Evolutionary conservation across 257 asterid genomes (phyloP).

Genomic region (Jacaranda copaia): DNA sequence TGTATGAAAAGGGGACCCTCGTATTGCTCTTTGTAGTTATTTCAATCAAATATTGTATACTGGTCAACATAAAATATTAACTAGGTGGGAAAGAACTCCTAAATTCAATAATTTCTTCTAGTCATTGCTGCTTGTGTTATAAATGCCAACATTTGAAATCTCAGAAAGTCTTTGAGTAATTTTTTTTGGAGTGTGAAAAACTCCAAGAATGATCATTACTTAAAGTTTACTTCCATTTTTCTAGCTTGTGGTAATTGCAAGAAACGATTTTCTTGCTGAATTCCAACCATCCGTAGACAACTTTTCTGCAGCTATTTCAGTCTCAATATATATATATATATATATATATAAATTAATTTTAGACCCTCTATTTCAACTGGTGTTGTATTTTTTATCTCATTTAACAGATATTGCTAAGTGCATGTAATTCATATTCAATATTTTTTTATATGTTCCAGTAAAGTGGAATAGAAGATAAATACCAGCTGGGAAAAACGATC

Average conservation of each 20-base stretch:
- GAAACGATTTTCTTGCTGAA: slow-evolving; percentile 29
- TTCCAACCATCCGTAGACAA: slow-evolving; percentile 34
- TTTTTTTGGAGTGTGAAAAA: slow-evolving; percentile 24
- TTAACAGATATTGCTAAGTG: too few relatives aligned
- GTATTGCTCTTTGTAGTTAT: slow-evolving; percentile 18
- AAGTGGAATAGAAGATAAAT: too few relatives aligned
- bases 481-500: too few relatives aligned
- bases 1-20: slow-evolving; percentile 30
- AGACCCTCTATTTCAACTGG: too few relatives aligned
- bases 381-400: too few relatives aligned
- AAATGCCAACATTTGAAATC: slow-evolving; percentile 31
- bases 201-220: slow-evolving; percentile 31
- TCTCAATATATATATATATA: not conserved
- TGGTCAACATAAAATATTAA: slow-evolving; percentile 32
- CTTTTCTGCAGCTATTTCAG: slow-evolving; percentile 24
- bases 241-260: slow-evolving; percentile 13
- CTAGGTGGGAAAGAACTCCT: slow-evolving; percentile 4
- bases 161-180: not conserved
- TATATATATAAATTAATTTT: too few relatives aligned
- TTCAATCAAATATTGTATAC: slow-evolving; percentile 4
- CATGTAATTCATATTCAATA: too few relatives aligned
- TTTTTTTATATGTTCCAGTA: too few relatives aligned
- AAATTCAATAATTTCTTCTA: slow-evolving; percentile 23
- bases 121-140: slow-evolving; percentile 29
- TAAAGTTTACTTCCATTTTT: slow-evolving; percentile 9